Evolutionary conservation across 495 filamentous ascomycete genomes (phyloP), one percentile per base, ranked within the genome.

Genomic region (Penicillium atrosanguineum): DNA sequence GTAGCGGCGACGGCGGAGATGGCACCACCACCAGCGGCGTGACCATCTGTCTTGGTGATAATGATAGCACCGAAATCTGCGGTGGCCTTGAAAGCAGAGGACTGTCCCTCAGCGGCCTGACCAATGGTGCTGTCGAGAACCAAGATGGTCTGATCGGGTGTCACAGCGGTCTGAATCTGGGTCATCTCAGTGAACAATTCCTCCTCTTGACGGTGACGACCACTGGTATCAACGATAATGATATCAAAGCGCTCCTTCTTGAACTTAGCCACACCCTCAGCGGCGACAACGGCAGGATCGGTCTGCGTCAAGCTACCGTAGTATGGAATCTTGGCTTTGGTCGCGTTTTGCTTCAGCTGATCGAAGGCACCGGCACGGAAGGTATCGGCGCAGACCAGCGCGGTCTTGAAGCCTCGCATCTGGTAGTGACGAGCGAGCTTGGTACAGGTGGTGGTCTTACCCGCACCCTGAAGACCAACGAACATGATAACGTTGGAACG

Each of bases 401-500:
- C 94, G 9, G 90, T 83, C 68, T 90, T 91, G 83, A 99, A 96
- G 11, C 94, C 95, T 36, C 94, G 85, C 25, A 86, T 88, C 67
- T 95, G 89, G 73, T 97, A 99, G 77, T 95, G 91, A 49, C 95
- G 79, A 34, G 94, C 94, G 36, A 99, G 79, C 70, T 99, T 99
- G 26, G 94, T 99, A 79, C 94, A 99, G 1, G 92, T 93, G 1
- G 94, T 99, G 8, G 94, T 99, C 69, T 99, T 99, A 65, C 94
- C 94, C 14, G 92, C 87, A 74, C 94, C 94, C 67, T 99, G 94
- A 40, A 99, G 77, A 67, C 94, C 94, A 52, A 99, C 95, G 60
- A 99, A 97, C 94, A 99, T 99, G 67, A 99, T 96, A 59, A 97
- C 88, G 70, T 96, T 97, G 42, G 87, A 75, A 61, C 93, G 94